Base-by-base conservation (phyloP, 2,329 filamentous ascomycete species). In the Venturia oleaginea region DNA sequence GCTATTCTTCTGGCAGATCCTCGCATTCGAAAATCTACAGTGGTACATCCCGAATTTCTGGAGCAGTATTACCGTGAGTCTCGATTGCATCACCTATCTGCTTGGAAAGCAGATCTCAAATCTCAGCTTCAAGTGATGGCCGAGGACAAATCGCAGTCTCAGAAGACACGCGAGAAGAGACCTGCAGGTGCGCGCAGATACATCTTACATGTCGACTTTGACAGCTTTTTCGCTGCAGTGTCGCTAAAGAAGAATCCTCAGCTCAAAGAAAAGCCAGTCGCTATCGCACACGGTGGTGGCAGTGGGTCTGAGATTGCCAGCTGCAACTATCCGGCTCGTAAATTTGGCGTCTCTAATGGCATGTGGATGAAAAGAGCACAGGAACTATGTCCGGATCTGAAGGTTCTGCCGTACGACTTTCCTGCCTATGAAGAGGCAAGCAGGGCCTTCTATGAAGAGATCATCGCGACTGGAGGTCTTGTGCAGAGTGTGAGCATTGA, bases 301-400 rank as follows among this genome's bases (percentile, higher is more conserved):
- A 85, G 84, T 30, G 91, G 91, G 0, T 96, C 93, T 0, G 94
- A 99, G 72, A 97, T 99, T 71, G 94, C 94, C 27, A 97, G 92
- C 68, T 99, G 94, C 76, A 99, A 99, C 71, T 99, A 99, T 72
- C 86, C 89, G 24, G 94, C 95, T 7, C 86, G 94, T 43, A 82
- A 84, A 38, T 94, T 87, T 69, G 93, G 93, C 0, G 82, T 99
- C 64, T 96, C 92, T 72, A 99, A 99, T 69, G 95, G 95, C 43
- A 99, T 97, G 94, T 99, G 95, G 94, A 97, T 99, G 93, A 95
- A 93, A 73, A 83, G 84, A 40, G 94, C 94, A 0, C 81, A 88
- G 66, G 88, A 94, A 68, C 75, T 94, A 22, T 99, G 92, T 71
- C 88, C 93, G 0, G 85, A 91, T 27, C 79, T 99, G 22, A 92